Conservation (phyloP, 163 green algal species). For the Scenedesmus sp. region DNA sequence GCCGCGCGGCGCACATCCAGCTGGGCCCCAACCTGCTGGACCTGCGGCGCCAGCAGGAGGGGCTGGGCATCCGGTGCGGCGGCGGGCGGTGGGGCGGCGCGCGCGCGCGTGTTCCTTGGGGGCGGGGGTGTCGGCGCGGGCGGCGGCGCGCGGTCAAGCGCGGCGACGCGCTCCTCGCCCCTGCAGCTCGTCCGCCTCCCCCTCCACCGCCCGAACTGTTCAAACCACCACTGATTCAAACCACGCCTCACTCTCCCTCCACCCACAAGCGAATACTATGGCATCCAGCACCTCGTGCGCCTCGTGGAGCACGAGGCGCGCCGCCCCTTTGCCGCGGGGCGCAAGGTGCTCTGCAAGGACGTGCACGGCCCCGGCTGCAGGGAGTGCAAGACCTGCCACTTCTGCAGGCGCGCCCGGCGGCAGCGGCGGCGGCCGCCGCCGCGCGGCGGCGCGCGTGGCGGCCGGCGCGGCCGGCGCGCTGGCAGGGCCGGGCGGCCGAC, state of each 20-base stretch:
- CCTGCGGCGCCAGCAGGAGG: slow-evolving; percentile 17
- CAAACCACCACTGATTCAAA: no score
- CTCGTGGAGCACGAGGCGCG: slow-evolving; percentile 10
- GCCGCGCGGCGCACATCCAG: background rate
- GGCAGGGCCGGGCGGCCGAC: no score
- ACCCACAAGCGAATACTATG: slow-evolving; percentile 30
- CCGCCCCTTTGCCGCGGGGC: background rate
- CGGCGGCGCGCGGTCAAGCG: no score
- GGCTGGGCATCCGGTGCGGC: background rate
- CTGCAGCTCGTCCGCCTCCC: no score
- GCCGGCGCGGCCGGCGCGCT: no score
- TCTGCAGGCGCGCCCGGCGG: slow-evolving; percentile 52
- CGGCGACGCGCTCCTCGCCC: no score
- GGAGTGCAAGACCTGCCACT: slow-evolving; percentile 67
- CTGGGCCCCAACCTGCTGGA: slow-evolving; percentile 8
- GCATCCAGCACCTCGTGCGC: slow-evolving; percentile 17
- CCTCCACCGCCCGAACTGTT: no score
- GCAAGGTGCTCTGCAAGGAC: slow-evolving; percentile 50
- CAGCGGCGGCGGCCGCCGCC: background rate
- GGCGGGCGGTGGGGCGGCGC: no score
- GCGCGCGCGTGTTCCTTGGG: no score
- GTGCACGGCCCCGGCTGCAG: slow-evolving; percentile 55
- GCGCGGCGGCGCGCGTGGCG: no score
- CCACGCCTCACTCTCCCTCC: no score
- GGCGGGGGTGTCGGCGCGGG: no score